Conservation (phyloP, 2,329 filamentous ascomycete genomes). For the Aschersonia sp. region DNA sequence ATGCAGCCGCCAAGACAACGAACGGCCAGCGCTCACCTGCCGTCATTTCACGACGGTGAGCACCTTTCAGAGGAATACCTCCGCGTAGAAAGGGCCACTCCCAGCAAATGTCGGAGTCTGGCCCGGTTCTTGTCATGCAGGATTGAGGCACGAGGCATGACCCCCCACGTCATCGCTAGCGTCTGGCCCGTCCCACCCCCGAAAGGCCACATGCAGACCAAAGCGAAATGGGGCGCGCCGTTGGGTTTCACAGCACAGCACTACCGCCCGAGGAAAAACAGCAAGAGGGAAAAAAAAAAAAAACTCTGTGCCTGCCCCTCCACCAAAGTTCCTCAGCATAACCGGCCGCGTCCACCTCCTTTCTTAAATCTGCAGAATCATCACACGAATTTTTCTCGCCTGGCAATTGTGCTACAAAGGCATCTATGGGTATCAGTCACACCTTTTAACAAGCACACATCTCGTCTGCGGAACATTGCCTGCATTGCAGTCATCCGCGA, state of each 20-base stretch:
- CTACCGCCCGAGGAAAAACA: background rate
- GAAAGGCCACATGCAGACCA: too few species aligned
- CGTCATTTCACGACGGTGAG: too few species aligned
- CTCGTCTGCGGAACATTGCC: background rate
- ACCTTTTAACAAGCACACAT: background rate
- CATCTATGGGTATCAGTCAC: background rate
- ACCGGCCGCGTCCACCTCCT: background rate
- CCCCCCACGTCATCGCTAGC: too few species aligned
- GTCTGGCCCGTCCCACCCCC: too few species aligned
- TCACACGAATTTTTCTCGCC: background rate
- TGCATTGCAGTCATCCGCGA: background rate
- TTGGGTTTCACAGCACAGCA: background rate
- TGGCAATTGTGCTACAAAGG: background rate
- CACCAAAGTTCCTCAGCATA: background rate
- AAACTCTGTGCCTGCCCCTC: background rate
- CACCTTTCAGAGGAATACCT: too few species aligned
- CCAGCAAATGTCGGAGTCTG: too few species aligned
- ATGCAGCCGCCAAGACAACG: too few species aligned
- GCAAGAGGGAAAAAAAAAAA: background rate
- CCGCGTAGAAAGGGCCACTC: too few species aligned
- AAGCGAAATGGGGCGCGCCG: too few species aligned
- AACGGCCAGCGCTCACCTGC: too few species aligned
- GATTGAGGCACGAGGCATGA: too few species aligned
- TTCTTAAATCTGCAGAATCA: background rate
- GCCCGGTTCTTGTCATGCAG: too few species aligned